Evolutionary conservation across 495 filamentous ascomycete genomes (phyloP), one percentile per base, ranked within the genome.

Genomic region (Tirmania nivea): DNA sequence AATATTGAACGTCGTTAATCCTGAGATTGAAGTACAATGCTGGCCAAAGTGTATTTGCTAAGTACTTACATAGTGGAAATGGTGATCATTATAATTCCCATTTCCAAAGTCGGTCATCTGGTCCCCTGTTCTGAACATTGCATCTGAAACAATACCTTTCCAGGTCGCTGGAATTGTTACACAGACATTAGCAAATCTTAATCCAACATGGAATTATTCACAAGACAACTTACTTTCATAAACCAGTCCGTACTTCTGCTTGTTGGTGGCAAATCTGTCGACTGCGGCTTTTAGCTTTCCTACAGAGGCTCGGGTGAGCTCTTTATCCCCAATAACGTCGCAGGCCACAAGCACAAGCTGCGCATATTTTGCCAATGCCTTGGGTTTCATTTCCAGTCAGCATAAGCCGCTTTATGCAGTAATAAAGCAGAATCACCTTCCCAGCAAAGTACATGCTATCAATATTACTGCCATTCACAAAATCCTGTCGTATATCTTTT

Each of bases 371-470:
- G 48, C 48, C n/a, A 50, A 21, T 21, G 48, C 48, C 42, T 47
- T 14, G 42, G 19, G 10, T n/a, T 47, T 31, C 25, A 31, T 31
- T 31, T 31, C 25, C 25, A 31, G 42, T 47, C 19, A 47, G 42
- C 14, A 19, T 1, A 6, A 8, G 14, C 1, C 19, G 19, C 42
- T 47, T 47, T 1, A 19, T 0, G 5, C 3, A n/a, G 42, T 3
- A 14, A 19, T 10, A 31, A 25, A 52, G 16, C 16, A 17, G 31
- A 54, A 53, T 52, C 62, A 75, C 78, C 71, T 97, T 97, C 58
- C 89, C 89, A 57, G 81, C 81, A 63, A 83, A 97, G 67, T 97
- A 97, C 83, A 95, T 93, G 57, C 83, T 92, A 64, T 92, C 75
- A 35, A 86, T 71, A 56, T 89, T 75, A 6, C 77, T 78, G 62